Percentiles rank a stretch among this genome's conserved stretches.
phyloP scores from a whole-genome alignment of 805 yeast genomes.

The Komagataella pseudopastoris region DNA sequence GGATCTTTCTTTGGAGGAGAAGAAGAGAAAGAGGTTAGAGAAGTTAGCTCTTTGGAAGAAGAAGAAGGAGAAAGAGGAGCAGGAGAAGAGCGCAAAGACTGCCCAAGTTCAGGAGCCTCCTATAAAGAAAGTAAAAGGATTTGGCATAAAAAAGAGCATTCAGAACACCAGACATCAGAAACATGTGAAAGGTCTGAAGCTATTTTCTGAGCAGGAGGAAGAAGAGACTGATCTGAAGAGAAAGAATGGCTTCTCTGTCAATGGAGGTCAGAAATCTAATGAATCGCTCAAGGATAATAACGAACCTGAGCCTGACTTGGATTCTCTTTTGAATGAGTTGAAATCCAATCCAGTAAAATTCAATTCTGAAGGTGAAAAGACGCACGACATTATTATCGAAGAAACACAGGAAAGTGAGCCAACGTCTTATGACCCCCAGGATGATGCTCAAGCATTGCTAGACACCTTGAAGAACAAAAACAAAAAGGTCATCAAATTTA shows the following conservation, averaged over 20 bases:
- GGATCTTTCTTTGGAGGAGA: slow-evolving; percentile 16
- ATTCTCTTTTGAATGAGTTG: background rate
- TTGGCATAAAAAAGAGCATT: slow-evolving; percentile 8
- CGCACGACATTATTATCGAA: background rate
- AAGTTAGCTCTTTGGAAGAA: slow-evolving; percentile 47
- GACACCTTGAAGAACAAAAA: slow-evolving; percentile 28
- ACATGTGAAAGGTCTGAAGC: background rate
- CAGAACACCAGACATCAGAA: background rate
- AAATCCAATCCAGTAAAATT: background rate
- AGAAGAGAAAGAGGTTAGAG: slow-evolving; percentile 30
- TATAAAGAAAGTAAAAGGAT: slow-evolving; percentile 9
- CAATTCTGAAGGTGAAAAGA: slow-evolving; percentile 1
- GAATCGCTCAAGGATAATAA: background rate
- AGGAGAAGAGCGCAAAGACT: slow-evolving; percentile 3
- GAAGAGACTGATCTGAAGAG: background rate
- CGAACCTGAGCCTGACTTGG: background rate
- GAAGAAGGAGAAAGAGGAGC: slow-evolving; percentile 26
- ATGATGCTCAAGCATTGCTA: slow-evolving; percentile 21
- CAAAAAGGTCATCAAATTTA: slow-evolving; percentile 34
- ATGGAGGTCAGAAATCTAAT: background rate
- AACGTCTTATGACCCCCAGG: slow-evolving; percentile 4
- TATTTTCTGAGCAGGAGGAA: background rate
- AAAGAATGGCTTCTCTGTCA: background rate
- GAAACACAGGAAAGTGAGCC: background rate
- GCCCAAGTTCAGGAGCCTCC: slow-evolving; percentile 8